These are phyloP conservation scores for Diaporthe australafricana DNA, from an alignment of 2,329 filamentous ascomycete species.

Conservation along the genomic window DNA sequence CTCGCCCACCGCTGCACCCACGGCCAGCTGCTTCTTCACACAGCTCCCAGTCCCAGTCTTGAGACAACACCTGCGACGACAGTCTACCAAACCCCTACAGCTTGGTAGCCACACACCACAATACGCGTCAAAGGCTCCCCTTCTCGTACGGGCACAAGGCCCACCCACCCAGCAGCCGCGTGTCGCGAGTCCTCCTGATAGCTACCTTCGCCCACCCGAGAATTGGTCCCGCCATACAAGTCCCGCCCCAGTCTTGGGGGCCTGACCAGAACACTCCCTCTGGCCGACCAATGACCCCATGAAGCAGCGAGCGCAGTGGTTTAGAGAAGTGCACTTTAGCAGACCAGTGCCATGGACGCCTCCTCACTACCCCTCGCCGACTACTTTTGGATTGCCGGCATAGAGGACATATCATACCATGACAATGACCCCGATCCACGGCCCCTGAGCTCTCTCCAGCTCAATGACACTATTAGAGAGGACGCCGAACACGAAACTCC, in stretches of 20 bases:
- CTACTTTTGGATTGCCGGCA: conserved; percentile 81
- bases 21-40: conserved; percentile 2
- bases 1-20: conserved; percentile 1
- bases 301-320: conserved; percentile 30
- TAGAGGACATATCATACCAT: conserved; percentile 75
- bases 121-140: neutral
- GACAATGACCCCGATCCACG: conserved; percentile 54
- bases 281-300: conserved; percentile 37
- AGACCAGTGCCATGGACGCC: conserved; percentile 64
- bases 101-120: neutral
- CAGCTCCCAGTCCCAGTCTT: conserved; percentile 20
- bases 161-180: conserved; percentile 11
- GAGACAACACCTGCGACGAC: conserved; percentile 22
- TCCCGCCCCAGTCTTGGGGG: conserved; percentile 32
- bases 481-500: conserved; percentile 68
- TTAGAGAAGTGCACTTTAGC: conserved; percentile 29
- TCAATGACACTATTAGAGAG: conserved; percentile 72
- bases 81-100: conserved; percentile 4
- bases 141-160: conserved; percentile 15
- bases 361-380: conserved; percentile 76
- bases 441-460: conserved; percentile 52
- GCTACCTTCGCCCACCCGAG: conserved; percentile 17
- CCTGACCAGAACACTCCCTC: conserved; percentile 2
- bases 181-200: neutral
- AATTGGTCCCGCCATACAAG: conserved; percentile 24